These are phyloP conservation scores for Wickerhamiella hasegawae DNA, from an alignment of 805 yeast species.

Conservation along the genomic window DNA sequence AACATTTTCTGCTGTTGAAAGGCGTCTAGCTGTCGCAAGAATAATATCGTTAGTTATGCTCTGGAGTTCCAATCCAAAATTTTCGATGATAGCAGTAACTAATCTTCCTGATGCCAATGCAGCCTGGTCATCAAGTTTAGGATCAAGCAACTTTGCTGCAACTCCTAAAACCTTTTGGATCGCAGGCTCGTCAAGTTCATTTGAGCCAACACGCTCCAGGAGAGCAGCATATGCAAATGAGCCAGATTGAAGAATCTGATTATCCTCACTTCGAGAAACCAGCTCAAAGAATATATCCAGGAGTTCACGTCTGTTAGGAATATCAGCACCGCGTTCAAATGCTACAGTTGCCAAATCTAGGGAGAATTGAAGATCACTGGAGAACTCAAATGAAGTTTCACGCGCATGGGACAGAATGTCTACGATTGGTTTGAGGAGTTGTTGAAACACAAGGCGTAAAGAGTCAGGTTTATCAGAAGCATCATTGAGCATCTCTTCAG, in stretches of 20 bases:
- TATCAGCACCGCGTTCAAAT: constrained; percentile 16
- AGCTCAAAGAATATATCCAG: constrained; percentile 31
- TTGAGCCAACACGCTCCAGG: constrained; percentile 23
- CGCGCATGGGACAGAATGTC: constrained; percentile 5
- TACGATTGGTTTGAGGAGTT: constrained; percentile 11
- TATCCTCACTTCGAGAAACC: constrained; percentile 40
- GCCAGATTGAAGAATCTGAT: constrained; percentile 59
- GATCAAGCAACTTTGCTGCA: constrained; percentile 53
- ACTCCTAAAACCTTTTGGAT: constrained; percentile 36
- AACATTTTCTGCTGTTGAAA: constrained; percentile 49
- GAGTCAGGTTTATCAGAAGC: constrained; percentile 24
- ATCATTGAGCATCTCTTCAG: constrained; percentile 39
- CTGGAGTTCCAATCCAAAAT: constrained; percentile 28
- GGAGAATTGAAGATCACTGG: constrained; percentile 43
- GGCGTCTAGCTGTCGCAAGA: constrained; percentile 53
- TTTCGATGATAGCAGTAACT: constrained; percentile 41
- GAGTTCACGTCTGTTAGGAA: constrained; percentile 12
- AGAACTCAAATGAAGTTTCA: constrained; percentile 27
- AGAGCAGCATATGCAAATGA: constrained; percentile 58
- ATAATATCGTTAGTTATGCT: constrained; percentile 38
- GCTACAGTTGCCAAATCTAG: constrained; percentile 29
- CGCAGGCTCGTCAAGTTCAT: constrained; percentile 6
- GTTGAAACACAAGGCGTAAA: constrained; percentile 5
- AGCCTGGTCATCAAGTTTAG: constrained; percentile 62
- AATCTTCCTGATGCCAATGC: constrained; percentile 63